phyloP scores from a whole-genome alignment of 257 asterid species.

The Solanum lignicaule region DNA sequence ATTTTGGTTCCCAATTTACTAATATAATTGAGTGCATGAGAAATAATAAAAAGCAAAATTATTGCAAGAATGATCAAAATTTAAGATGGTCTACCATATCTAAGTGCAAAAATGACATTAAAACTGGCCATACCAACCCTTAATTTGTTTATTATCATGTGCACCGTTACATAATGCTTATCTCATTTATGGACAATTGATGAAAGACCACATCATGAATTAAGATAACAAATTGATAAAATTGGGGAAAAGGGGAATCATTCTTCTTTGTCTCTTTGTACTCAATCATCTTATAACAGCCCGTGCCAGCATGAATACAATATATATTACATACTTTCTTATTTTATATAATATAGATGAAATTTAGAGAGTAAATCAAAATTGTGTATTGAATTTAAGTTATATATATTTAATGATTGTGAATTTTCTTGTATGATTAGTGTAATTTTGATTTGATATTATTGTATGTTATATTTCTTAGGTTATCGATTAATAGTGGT shows the following conservation, averaged over 20 bases:
- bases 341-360: no score
- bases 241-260: conserved; percentile 8
- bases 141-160: background rate
- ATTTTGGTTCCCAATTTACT: conserved; percentile 28
- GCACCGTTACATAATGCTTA: conserved; percentile 19
- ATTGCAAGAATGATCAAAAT: conserved; percentile 6
- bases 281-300: background rate
- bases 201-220: conserved; percentile 45
- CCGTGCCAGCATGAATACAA: no score
- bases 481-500: background rate
- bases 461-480: background rate
- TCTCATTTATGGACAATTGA: conserved; percentile 9
- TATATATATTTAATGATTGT: background rate
- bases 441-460: background rate
- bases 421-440: background rate
- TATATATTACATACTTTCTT: no score
- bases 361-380: no score
- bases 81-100: conserved; percentile 15
- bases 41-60: background rate
- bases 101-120: conserved; percentile 5
- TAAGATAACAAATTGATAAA: conserved; percentile 28
- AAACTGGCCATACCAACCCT: conserved; percentile 1
- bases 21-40: background rate
- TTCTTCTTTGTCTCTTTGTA: conserved; percentile 35
- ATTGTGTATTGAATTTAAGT: background rate